phyloP scores from a whole-genome alignment of 371 early-diverging fungal species.

The Mortierella sp. region DNA sequence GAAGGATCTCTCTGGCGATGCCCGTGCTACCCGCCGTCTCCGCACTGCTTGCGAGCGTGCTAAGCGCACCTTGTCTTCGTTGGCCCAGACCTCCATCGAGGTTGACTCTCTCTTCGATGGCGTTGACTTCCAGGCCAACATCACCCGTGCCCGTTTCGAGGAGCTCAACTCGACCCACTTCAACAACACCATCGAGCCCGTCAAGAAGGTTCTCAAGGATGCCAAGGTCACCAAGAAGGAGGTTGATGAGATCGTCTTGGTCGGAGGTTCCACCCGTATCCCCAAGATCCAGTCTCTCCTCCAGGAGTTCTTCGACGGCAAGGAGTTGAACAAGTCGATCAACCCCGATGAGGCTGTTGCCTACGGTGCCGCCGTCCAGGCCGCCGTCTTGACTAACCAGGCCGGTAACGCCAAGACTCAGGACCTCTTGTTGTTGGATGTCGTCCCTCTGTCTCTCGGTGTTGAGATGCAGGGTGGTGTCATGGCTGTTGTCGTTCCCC shows the following conservation, averaged over 20 bases:
- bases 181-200: slow-evolving; percentile 93
- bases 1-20: slow-evolving; percentile 87
- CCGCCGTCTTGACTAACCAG: slow-evolving; percentile 87
- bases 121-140: slow-evolving; percentile 90
- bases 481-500: slow-evolving; percentile 81
- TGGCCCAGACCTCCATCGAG: slow-evolving; percentile 90
- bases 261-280: slow-evolving; percentile 99
- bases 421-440: slow-evolving; percentile 87
- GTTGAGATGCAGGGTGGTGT: slow-evolving; percentile 95
- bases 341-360: slow-evolving; percentile 99
- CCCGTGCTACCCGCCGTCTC: slow-evolving; percentile 94
- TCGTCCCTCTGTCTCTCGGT: slow-evolving; percentile 91
- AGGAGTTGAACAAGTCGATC: slow-evolving; percentile 96
- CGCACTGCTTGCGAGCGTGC: slow-evolving; percentile 97
- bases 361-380: slow-evolving; percentile 99
- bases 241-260: slow-evolving; percentile 97
- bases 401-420: slow-evolving; percentile 91
- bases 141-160: slow-evolving; percentile 98
- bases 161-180: slow-evolving; percentile 95
- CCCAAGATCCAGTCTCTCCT: slow-evolving; percentile 99
- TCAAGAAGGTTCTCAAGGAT: slow-evolving; percentile 95
- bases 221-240: slow-evolving; percentile 91
- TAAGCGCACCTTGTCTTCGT: slow-evolving; percentile 93
- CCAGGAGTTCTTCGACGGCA: slow-evolving; percentile 97
- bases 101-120: slow-evolving; percentile 96